Conservation (phyloP, 352 stramenopile species). For the Globisporangium paddicum region DNA sequence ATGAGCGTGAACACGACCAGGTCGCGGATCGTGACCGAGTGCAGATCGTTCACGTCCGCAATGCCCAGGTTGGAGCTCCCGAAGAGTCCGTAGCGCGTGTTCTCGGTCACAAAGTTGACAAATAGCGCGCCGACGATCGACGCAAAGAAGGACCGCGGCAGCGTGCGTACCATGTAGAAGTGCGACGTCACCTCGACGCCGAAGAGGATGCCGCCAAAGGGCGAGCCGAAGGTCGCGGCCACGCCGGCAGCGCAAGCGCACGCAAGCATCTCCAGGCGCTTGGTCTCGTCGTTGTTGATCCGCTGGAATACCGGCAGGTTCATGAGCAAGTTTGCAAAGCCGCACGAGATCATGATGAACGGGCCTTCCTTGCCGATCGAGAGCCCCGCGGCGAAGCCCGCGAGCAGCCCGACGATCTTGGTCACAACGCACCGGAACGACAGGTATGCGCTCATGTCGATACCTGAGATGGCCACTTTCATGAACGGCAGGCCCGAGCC, state of each 20-base stretch:
- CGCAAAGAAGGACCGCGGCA: conserved; percentile 77
- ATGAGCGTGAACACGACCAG: conserved; percentile 60
- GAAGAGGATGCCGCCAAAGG: conserved; percentile 85
- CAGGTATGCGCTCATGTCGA: conserved; percentile 74
- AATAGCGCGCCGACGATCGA: conserved; percentile 70
- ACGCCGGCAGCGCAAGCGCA: conserved; percentile 77
- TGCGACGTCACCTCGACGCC: conserved; percentile 81
- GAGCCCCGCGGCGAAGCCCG: conserved; percentile 52
- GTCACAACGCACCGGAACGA: conserved; percentile 64
- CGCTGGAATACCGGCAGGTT: conserved; percentile 56
- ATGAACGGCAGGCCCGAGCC: conserved; percentile 78
- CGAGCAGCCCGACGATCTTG: conserved; percentile 67
- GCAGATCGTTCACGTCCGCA: conserved; percentile 33
- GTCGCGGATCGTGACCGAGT: conserved; percentile 47
- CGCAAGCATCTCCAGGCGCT: conserved; percentile 79
- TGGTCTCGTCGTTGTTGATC: conserved; percentile 76
- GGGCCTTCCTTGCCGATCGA: conserved; percentile 85
- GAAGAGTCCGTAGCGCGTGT: conserved; percentile 68
- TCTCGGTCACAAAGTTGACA: conserved; percentile 58
- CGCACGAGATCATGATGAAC: conserved; percentile 87
- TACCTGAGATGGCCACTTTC: conserved; percentile 78
- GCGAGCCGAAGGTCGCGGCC: conserved; percentile 82
- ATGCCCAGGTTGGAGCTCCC: conserved; percentile 67
- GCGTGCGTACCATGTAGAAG: conserved; percentile 79
- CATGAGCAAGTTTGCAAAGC: conserved; percentile 78